phyloP scores from a whole-genome alignment of 192 early-diverging fungal genomes.

The Mortierella hygrophila region DNA sequence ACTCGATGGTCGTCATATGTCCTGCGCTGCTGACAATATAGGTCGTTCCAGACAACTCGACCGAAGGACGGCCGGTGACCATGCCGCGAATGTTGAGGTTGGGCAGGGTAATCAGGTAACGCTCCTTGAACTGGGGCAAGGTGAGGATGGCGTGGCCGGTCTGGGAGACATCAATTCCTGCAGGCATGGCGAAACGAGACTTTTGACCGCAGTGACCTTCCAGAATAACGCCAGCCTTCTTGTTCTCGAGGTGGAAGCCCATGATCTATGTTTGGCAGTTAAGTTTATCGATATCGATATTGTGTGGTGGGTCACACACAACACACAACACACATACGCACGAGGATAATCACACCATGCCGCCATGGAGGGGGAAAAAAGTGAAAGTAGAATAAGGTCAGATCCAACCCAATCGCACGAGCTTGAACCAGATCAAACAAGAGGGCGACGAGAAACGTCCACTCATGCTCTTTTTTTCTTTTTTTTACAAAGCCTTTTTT shows the following conservation, averaged over 20 bases:
- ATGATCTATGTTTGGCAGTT: constrained; percentile 34
- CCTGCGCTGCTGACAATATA: constrained; percentile 39
- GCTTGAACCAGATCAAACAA: neutral
- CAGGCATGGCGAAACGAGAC: constrained; percentile 81
- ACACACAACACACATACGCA: neutral
- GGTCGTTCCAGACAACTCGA: constrained; percentile 56
- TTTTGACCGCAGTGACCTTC: constrained; percentile 68
- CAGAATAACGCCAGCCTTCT: constrained; percentile 51
- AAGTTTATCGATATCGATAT: neutral
- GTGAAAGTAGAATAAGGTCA: constrained; percentile 10
- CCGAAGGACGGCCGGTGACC: constrained; percentile 62
- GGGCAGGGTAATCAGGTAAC: constrained; percentile 80
- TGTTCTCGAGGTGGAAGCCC: constrained; percentile 54
- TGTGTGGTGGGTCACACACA: neutral
- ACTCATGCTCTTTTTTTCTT: neutral
- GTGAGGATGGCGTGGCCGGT: constrained; percentile 79
- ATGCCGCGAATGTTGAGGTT: constrained; percentile 83
- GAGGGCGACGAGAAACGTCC: neutral
- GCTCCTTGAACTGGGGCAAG: constrained; percentile 70
- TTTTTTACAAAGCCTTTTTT: neutral
- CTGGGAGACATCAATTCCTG: constrained; percentile 77
- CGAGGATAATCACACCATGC: neutral
- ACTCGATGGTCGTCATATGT: constrained; percentile 72
- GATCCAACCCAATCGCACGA: constrained; percentile 9
- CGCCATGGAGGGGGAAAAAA: neutral